Evolutionary conservation across 1,284 basidiomycete genomes (phyloP).

Genomic region (Cutaneotrichosporon sp.): DNA sequence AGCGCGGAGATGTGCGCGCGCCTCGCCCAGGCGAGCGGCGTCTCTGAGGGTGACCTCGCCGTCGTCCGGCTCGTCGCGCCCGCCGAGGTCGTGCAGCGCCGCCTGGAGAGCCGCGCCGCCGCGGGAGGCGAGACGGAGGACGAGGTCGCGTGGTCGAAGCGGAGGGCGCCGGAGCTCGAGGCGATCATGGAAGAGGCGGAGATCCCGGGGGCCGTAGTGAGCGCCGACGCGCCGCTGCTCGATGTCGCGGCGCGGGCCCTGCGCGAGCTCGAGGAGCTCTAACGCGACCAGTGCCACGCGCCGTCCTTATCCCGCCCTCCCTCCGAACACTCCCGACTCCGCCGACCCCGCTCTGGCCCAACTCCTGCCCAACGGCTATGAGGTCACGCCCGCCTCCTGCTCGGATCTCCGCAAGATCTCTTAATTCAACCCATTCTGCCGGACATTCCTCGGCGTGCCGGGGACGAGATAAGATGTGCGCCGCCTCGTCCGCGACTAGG

Average conservation of each 20-base stretch:
- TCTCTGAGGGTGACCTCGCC: background rate
- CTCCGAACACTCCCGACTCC: background rate
- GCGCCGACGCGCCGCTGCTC: background rate
- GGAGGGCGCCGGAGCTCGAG: constrained; percentile 10
- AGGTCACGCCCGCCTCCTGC: too few relatives aligned
- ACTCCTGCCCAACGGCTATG: too few relatives aligned
- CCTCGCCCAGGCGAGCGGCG: background rate
- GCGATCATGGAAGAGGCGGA: constrained; percentile 1
- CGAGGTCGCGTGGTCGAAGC: background rate
- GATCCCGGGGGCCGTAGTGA: background rate
- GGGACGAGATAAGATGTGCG: too few relatives aligned
- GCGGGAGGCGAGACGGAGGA: background rate
- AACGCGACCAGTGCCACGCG: background rate
- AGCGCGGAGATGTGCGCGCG: background rate
- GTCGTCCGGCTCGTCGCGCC: constrained; percentile 10
- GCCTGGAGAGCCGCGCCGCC: background rate
- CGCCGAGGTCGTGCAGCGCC: background rate
- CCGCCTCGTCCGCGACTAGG: too few relatives aligned
- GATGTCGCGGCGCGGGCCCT: constrained; percentile 3
- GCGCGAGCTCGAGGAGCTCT: constrained; percentile 5
- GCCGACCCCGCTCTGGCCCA: background rate
- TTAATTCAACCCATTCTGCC: too few relatives aligned
- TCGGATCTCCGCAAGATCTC: too few relatives aligned
- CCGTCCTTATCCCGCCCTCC: background rate
- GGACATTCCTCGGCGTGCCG: too few relatives aligned